Evolutionary conservation across 768 basidiomycete species (phyloP), one percentile per base, ranked within the genome.

Genomic region (Suillus cothurnatus): DNA sequence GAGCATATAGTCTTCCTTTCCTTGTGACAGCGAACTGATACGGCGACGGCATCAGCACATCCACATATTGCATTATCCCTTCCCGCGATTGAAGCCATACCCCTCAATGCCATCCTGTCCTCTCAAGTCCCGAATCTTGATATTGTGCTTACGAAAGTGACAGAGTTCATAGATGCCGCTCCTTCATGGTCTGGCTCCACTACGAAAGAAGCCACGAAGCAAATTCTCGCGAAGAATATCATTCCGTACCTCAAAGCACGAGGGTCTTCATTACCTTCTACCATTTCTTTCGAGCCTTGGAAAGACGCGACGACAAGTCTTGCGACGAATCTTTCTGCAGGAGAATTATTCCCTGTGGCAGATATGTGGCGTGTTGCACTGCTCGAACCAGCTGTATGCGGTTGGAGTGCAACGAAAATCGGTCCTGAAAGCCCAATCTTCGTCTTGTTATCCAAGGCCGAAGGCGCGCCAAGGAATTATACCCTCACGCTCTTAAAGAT

Each of bases 341-440:
- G 82, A 11, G 79, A 85, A 45, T 80, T 94, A 36, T 97, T 96
- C 79, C 94, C 95, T 0, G 73, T 95, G 6, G 84, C 88, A 14
- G 95, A 97, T 71, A 81, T 95, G 68, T 92, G 93, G 90, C 83
- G 94, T 1, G 81, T 95, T 12, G 90, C 89, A 0, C 73, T 93
- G 21, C 84, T 95, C 26, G 89, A 93, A 73, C 79, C 83, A 0
- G 72, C 81, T 1, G 84, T 88, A 21, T 82, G 84, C 0, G 72
- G 76, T 0, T 91, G 86, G 88, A 78, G 74, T 43, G 77, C 84
- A 7, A 71, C 73, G 19, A 68, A 71, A 14, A 64, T 64, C 4
- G 71, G 71, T 6, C 63, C 77, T 9, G 71, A 76, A 6, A 81
- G 85, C 49, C 84, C 85, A 0, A 74, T 90, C 15, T 69, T 71